Conservation (phyloP, 1,284 basidiomycete species). For the Mycena citricolor region DNA sequence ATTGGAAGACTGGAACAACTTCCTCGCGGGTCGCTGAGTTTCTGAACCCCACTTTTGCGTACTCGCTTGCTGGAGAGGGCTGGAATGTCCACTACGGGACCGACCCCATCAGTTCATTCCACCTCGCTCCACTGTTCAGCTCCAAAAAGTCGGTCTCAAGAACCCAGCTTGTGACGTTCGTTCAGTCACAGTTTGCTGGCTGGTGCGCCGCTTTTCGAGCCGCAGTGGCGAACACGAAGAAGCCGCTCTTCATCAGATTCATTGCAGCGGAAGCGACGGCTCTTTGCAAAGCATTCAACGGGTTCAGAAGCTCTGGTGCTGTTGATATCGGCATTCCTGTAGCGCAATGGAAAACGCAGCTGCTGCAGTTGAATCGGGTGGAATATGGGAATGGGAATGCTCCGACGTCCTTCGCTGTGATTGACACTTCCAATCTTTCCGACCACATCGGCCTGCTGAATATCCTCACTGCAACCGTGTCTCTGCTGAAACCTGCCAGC, state of each 20-base stretch:
- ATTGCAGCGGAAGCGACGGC: constrained; percentile 35
- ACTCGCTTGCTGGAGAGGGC: constrained; percentile 39
- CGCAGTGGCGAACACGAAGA: constrained; percentile 8
- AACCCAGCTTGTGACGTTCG: constrained; percentile 27
- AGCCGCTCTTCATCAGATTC: constrained; percentile 27
- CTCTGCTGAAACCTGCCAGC: constrained; percentile 32
- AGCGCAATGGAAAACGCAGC: constrained; percentile 37
- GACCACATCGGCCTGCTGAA: constrained; percentile 46
- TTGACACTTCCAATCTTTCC: constrained; percentile 46
- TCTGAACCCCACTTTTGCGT: constrained; percentile 50
- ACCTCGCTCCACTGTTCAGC: constrained; percentile 38
- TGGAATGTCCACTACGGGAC: constrained; percentile 44
- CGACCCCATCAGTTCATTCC: constrained; percentile 46
- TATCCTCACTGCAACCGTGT: constrained; percentile 35
- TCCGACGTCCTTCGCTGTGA: constrained; percentile 40
- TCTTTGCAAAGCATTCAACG: constrained; percentile 31
- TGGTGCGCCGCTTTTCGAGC: constrained; percentile 38
- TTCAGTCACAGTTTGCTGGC: constrained; percentile 33
- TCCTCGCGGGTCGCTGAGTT: constrained; percentile 33
- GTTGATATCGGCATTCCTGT: constrained; percentile 31
- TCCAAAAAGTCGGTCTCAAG: constrained; percentile 13
- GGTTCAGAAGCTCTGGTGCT: constrained; percentile 22
- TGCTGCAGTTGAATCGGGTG: constrained; percentile 34
- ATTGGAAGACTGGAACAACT: constrained; percentile 46
- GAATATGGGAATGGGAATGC: constrained; percentile 34